Percentiles rank a stretch among this genome's conserved stretches.
These are phyloP conservation scores for Mycena olivaceomarginata DNA, from an alignment of 768 basidiomycete genomes.

Conservation along the genomic window DNA sequence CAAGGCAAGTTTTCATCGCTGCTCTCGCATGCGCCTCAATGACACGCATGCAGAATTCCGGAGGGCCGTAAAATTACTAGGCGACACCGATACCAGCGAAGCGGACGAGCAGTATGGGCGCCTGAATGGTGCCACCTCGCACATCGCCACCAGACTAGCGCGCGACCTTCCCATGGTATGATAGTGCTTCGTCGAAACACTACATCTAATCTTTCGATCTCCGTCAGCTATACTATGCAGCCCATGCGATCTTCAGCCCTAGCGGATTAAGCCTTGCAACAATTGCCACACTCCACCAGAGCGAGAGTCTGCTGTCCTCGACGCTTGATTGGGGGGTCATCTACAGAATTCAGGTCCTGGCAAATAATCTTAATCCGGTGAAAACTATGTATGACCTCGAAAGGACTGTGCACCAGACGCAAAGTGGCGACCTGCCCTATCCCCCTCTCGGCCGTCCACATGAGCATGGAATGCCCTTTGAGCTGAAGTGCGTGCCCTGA, in stretches of 20 bases:
- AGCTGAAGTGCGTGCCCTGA: slow-evolving; percentile 30
- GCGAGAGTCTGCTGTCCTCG: slow-evolving; percentile 33
- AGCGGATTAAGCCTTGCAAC: slow-evolving; percentile 29
- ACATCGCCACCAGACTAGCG: slow-evolving; percentile 23
- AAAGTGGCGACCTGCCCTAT: slow-evolving; percentile 34
- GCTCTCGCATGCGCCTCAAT: neutral
- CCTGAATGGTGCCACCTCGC: neutral
- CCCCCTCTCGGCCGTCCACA: slow-evolving; percentile 32
- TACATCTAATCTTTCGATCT: neutral
- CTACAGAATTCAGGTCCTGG: neutral
- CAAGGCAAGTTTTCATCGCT: neutral
- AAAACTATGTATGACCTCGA: slow-evolving; percentile 38
- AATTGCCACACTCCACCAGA: slow-evolving; percentile 37
- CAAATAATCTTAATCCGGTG: neutral
- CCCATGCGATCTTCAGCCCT: slow-evolving; percentile 33
- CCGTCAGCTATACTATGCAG: slow-evolving; percentile 38
- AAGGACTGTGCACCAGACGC: slow-evolving; percentile 22
- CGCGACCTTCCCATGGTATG: slow-evolving; percentile 40
- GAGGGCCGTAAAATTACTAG: slow-evolving; percentile 29
- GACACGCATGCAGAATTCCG: slow-evolving; percentile 34
- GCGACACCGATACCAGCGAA: slow-evolving; percentile 33
- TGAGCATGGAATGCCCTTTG: slow-evolving; percentile 39
- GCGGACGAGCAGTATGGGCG: slow-evolving; percentile 23
- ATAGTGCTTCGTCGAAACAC: neutral
- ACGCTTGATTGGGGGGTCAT: slow-evolving; percentile 17